Evolutionary conservation across 768 basidiomycete species (phyloP), one percentile per base, ranked within the genome.

Genomic region (Leucocoprinus sp.): DNA sequence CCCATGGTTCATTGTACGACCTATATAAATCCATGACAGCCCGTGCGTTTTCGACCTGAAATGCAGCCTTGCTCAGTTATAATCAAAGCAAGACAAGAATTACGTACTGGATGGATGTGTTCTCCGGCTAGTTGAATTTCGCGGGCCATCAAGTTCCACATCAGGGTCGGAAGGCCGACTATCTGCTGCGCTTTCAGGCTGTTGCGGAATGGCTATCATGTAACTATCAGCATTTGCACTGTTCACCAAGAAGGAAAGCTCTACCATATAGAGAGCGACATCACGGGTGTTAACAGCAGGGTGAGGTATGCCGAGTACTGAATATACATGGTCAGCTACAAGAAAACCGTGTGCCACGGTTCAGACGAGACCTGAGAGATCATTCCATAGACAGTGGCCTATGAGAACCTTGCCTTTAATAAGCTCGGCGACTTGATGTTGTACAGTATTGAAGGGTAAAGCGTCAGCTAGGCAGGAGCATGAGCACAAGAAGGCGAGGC

Each of bases 81-180:
- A 27, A 22, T 7, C 17, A 5, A n/a, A 11, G 11, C 26, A 26
- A 18, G 6, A 37, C 18, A 21, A 37, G 5, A 3, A 52, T 2
- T 29, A 74, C 82, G 56, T 56, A 91, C 88, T 8, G 85, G 81
- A 60, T 87, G 76, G 53, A 78, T 70, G 45, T 37, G 24, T 4
- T 78, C 72, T 23, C 76, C 78, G 56, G 85, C 82, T 37, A 37
- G 44, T 57, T 84, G 82, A 57, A 83, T 84, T 23, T 81, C 75
- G 54, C 87, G 73, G 45, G 76, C 73, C 85, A 91, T 85, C 27
- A 91, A 72, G 54, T 81, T 82, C 84, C 84, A 89, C 59, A 80
- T 76, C 12, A 91, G 68, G 4, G 89, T 91, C 55, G 79, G 82
- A 27, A 91, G 68, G 21, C 89, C 86, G 50, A 87, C 65, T 39